Base-by-base conservation (phyloP, 345 rosid genomes). In the Jatropha curcas region DNA sequence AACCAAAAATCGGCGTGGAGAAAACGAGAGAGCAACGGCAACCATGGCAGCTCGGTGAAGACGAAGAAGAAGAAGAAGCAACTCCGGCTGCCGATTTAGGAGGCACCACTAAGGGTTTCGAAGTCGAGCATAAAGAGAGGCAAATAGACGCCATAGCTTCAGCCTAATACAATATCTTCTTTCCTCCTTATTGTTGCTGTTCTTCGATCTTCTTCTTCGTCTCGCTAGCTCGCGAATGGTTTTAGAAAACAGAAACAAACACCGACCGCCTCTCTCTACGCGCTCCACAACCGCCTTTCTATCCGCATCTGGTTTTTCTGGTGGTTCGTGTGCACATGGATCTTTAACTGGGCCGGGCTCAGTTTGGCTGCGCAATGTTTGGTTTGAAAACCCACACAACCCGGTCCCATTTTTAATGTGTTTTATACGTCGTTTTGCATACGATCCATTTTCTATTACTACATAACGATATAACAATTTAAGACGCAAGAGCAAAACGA, bases 1-100 rank as follows among this genome's bases (percentile, higher is more conserved):
- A 73, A 3, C 64, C 71, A 14, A 68, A 58, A 55, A 66, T 67
- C 17, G 74, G 63, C 33, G 70, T 14, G 28, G 69, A 68, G 4
- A 68, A 11, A 31, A 43, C 58, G 61, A 76, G 53, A 31, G 74
- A 65, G 70, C 72, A 65, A 7, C 59, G 39, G 75, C 72, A 70
- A 59, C 61, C 34, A 60, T 37, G 72, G 63, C 71, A 16, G 65
- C 60, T 53, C 5, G 84, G 72, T 7, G 81, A 71, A 17, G 60
- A 56, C 7, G 59, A 45, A 57, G 22, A 71, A 67, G 57, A 71
- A 25, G 56, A 43, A n/a, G 50, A 48, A 39, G 68, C 10, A 27
- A 43, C 64, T 10, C 50, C 55, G 19, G 64, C 71, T 16, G 79
- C 67, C 3, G 74, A 19, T 4, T 55, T 6, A 20, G 80, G 69